phyloP scores from a whole-genome alignment of 2,329 filamentous ascomycete genomes.

The Sclerotinia sclerotiorum region DNA sequence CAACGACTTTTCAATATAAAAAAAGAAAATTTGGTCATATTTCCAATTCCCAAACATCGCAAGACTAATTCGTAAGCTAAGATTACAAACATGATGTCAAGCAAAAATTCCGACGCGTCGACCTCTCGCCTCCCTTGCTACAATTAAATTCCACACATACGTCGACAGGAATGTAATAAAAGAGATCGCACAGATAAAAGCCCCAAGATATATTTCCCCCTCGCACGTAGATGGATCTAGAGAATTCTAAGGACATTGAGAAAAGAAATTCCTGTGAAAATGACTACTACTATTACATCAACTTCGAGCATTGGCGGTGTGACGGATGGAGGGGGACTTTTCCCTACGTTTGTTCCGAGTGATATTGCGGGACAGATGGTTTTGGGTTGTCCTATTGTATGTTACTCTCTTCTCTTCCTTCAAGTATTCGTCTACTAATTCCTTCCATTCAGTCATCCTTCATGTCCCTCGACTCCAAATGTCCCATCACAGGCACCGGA shows the following conservation, averaged over 20 bases:
- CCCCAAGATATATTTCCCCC: not conserved
- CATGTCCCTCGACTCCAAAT: constrained; percentile 17
- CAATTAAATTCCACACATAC: not conserved
- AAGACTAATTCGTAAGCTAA: no score
- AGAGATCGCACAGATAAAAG: not conserved
- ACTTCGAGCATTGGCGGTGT: not conserved
- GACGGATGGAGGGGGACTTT: constrained; percentile 10
- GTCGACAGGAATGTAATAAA: not conserved
- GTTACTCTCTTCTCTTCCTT: not conserved
- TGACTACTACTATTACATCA: not conserved
- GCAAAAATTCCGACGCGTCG: not conserved
- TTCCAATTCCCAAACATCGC: not conserved
- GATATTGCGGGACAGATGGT: constrained; percentile 9
- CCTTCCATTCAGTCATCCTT: constrained; percentile 8
- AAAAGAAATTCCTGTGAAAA: not conserved
- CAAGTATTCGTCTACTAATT: not conserved
- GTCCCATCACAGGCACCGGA: constrained; percentile 12
- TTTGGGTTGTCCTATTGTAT: constrained; percentile 20
- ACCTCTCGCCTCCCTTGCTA: not conserved
- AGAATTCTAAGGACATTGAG: not conserved
- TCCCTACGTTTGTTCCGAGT: constrained; percentile 12
- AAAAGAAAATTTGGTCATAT: not conserved
- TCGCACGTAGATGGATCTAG: not conserved
- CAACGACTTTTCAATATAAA: not conserved
- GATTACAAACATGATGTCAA: not conserved